Percentiles rank a stretch among this genome's conserved stretches.
Evolutionary conservation across 495 filamentous ascomycete species (phyloP).

Genomic region (Penicillium cosmopolitanum): DNA sequence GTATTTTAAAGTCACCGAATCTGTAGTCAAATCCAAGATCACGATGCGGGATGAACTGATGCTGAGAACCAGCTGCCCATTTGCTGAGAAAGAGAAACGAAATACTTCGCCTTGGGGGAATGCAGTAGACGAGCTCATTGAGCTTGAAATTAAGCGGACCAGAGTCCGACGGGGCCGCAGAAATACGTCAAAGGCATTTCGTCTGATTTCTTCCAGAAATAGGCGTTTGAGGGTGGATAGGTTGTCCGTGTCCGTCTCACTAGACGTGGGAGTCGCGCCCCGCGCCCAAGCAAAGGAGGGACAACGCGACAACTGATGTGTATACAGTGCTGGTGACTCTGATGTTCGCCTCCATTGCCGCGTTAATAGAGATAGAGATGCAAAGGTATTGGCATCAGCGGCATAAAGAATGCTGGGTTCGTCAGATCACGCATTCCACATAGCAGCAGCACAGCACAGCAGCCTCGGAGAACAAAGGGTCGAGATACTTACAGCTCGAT

Average conservation of each 20-base stretch:
- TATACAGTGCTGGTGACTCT: conserved; percentile 72
- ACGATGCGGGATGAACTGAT: conserved; percentile 87
- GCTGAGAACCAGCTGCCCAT: conserved; percentile 72
- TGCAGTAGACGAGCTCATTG: conserved; percentile 77
- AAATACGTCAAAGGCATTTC: conserved; percentile 81
- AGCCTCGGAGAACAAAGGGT: conserved; percentile 5
- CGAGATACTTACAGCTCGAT: conserved; percentile 33
- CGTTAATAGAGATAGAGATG: conserved; percentile 81
- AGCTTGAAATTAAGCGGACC: conserved; percentile 79
- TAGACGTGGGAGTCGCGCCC: conserved; percentile 41
- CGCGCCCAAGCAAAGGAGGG: conserved; percentile 66
- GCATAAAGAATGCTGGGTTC: conserved; percentile 71
- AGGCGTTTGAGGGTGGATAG: conserved; percentile 63
- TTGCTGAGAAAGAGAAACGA: conserved; percentile 77
- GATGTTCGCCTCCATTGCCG: conserved; percentile 75
- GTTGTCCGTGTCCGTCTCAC: conserved; percentile 57
- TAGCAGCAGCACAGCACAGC: background rate
- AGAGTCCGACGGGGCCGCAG: conserved; percentile 69
- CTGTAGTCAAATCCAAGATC: conserved; percentile 66
- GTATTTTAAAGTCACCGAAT: conserved; percentile 63
- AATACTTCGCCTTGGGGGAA: conserved; percentile 85
- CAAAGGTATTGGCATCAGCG: conserved; percentile 77
- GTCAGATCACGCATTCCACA: conserved; percentile 24
- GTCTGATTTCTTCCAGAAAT: conserved; percentile 73
- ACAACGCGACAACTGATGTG: conserved; percentile 73